A percentile compares a stretch with the other conserved stretches of the same genome.
Conservation (phyloP, 345 rosid genomes). For the Sonneratia caseolaris region DNA sequence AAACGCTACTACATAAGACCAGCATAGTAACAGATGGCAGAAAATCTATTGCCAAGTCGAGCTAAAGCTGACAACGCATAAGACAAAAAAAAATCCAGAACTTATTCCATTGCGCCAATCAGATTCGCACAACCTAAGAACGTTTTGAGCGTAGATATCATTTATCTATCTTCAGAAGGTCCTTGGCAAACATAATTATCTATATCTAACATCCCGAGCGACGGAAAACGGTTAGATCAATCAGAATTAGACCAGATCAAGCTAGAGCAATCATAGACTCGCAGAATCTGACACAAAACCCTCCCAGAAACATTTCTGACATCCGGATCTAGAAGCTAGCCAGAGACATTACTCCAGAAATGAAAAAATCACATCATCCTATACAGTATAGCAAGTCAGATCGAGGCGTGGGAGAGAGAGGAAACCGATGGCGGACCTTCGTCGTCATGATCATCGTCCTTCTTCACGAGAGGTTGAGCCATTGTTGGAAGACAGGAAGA, state of each 20-base stretch:
- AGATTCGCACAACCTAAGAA: no score
- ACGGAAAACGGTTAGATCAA: background rate
- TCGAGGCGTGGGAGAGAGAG: background rate
- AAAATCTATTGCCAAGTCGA: no score
- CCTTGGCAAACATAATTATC: background rate
- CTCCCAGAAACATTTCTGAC: background rate
- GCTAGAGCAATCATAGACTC: background rate
- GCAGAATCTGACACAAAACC: background rate
- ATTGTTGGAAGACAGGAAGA: constrained; percentile 22
- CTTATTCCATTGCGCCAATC: no score
- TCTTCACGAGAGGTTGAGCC: constrained; percentile 96
- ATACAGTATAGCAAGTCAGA: background rate
- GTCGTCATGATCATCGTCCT: constrained; percentile 97
- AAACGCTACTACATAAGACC: background rate
- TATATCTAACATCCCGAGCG: background rate
- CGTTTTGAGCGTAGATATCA: no score
- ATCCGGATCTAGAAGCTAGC: background rate
- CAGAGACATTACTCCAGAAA: background rate
- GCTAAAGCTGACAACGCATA: no score
- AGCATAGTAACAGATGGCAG: background rate
- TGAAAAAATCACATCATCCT: background rate
- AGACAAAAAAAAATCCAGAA: no score
- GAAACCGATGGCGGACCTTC: constrained; percentile 45
- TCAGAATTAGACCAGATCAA: background rate
- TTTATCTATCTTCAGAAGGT: background rate